Evolutionary conservation across 495 filamentous ascomycete genomes (phyloP).

Genomic region (Wilcoxina mikolae): DNA sequence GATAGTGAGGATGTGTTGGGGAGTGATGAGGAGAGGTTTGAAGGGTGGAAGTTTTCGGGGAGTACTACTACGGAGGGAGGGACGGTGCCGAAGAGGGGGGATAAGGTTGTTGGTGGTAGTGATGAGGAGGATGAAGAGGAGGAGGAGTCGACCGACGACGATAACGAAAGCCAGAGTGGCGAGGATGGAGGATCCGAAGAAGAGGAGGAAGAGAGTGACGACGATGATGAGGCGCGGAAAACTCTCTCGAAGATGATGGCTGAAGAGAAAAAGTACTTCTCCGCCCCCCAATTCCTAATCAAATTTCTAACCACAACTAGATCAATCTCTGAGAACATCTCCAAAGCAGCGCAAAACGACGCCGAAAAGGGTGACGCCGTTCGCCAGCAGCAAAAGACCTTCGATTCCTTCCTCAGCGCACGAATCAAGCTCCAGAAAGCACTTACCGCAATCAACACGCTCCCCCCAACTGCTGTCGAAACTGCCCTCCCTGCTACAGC

Average conservation of each 20-base stretch:
- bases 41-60: conserved; percentile 39
- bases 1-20: conserved; percentile 48
- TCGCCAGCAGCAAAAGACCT: conserved; percentile 64
- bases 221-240: conserved; percentile 28
- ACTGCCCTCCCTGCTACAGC: conserved; percentile 6
- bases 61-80: conserved; percentile 34
- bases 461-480: conserved; percentile 32
- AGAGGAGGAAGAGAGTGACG: conserved; percentile 21
- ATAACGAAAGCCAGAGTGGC: conserved; percentile 33
- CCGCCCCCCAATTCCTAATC: neutral
- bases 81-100: conserved; percentile 18
- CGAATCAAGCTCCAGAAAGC: conserved; percentile 87
- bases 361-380: conserved; percentile 73
- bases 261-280: conserved; percentile 25
- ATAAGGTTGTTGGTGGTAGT: conserved; percentile 35
- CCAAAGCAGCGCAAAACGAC: conserved; percentile 61
- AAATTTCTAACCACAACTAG: neutral
- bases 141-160: conserved; percentile 24
- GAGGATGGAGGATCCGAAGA: conserved; percentile 32
- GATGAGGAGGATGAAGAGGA: conserved; percentile 34
- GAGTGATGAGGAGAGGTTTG: conserved; percentile 46
- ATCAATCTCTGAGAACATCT: conserved; percentile 38
- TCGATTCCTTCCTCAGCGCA: conserved; percentile 72
- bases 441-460: conserved; percentile 62
- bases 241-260: conserved; percentile 55